These are phyloP conservation scores for Aspergillus spinulosporus DNA, from an alignment of 2,329 filamentous ascomycete genomes.

Conservation along the genomic window DNA sequence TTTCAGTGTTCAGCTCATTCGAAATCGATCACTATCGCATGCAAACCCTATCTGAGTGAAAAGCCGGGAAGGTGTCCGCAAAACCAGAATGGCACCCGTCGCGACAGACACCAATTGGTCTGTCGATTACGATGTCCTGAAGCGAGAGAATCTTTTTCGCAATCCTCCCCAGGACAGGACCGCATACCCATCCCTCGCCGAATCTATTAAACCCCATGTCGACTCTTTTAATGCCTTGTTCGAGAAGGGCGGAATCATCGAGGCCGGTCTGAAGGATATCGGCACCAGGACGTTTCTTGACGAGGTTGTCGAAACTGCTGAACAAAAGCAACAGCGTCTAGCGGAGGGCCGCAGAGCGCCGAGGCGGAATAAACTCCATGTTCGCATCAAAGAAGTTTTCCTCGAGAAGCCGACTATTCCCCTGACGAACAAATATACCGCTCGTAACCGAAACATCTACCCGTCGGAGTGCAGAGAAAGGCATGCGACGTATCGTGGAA, in stretches of 20 bases:
- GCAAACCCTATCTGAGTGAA: conserved; percentile 15
- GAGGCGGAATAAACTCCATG: conserved; percentile 69
- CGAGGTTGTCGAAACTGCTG: conserved; percentile 57
- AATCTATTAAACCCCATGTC: conserved; percentile 86
- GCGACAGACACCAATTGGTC: conserved; percentile 73
- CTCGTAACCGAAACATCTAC: conserved; percentile 77
- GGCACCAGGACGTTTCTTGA: conserved; percentile 86
- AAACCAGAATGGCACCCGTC: conserved; percentile 53
- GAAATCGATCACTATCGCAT: conserved; percentile 8
- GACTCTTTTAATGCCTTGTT: conserved; percentile 95
- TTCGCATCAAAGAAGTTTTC: conserved; percentile 78
- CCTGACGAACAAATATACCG: conserved; percentile 76
- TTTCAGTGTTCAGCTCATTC: background rate
- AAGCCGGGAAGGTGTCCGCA: conserved; percentile 4
- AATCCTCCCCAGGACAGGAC: conserved; percentile 84
- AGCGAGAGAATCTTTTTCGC: conserved; percentile 83
- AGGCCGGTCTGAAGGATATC: conserved; percentile 81
- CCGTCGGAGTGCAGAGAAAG: conserved; percentile 93
- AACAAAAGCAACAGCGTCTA: conserved; percentile 39
- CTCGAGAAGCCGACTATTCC: conserved; percentile 81
- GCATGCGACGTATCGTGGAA: conserved; percentile 86
- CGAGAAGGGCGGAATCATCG: conserved; percentile 68
- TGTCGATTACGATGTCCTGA: conserved; percentile 79
- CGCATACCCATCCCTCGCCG: conserved; percentile 82
- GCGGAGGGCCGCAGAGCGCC: conserved; percentile 59